Evolutionary conservation across 2,329 filamentous ascomycete species (phyloP).

Genomic region (Aspergillus sp.): DNA sequence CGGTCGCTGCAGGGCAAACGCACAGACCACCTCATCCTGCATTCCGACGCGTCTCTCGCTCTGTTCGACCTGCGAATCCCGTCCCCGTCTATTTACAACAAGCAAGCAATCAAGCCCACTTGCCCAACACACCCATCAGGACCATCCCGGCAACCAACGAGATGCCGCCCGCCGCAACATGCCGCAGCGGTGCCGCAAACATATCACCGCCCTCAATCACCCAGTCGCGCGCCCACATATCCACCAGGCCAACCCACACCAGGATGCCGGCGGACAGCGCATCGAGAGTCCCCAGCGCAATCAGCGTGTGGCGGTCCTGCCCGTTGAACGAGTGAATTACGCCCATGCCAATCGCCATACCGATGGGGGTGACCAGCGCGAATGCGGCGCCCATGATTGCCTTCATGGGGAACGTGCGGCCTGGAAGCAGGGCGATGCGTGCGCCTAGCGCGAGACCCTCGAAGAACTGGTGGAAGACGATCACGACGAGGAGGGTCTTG

Average conservation of each 20-base stretch:
- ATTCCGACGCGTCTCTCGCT: too few relatives aligned
- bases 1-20: too few relatives aligned
- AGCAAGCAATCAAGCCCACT: constrained; percentile 60
- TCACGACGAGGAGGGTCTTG: constrained; percentile 58
- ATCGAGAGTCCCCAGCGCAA: constrained; percentile 72
- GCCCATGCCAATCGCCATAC: constrained; percentile 78
- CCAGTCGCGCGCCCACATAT: constrained; percentile 80
- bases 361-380: constrained; percentile 70
- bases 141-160: constrained; percentile 63
- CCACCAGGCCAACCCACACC: constrained; percentile 75
- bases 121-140: constrained; percentile 71
- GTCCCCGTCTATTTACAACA: neutral
- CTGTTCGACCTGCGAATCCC: too few relatives aligned
- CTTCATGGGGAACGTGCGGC: constrained; percentile 41
- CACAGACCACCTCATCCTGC: too few relatives aligned
- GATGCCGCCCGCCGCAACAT: constrained; percentile 52
- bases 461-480: constrained; percentile 77
- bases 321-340: constrained; percentile 71
- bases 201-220: constrained; percentile 60
- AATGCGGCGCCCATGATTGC: constrained; percentile 64
- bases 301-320: constrained; percentile 65
- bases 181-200: constrained; percentile 50
- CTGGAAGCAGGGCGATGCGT: constrained; percentile 62
- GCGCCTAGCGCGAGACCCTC: constrained; percentile 73
- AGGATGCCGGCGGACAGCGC: constrained; percentile 73